Evolutionary conservation across 2,329 filamentous ascomycete genomes (phyloP).

Genomic region (Colletotrichum euphorbiae): DNA sequence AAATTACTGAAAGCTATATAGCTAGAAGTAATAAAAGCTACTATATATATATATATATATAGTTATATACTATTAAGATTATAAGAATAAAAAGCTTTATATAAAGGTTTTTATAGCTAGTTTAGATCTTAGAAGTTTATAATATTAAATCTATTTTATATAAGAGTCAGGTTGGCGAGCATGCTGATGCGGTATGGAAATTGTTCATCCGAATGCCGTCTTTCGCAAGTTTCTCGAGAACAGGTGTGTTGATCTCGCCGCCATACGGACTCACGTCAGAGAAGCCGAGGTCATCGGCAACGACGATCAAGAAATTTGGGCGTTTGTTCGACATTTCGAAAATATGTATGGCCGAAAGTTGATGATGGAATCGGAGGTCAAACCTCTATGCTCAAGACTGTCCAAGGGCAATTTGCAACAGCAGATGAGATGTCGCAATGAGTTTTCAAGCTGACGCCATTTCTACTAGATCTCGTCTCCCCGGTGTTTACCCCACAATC

Average conservation of each 20-base stretch:
- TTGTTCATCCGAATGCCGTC: slow-evolving; percentile 65
- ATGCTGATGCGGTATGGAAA: slow-evolving; percentile 69
- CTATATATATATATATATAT: no score
- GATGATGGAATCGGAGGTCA: not conserved
- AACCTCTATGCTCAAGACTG: not conserved
- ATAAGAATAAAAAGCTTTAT: no score
- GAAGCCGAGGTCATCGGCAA: slow-evolving; percentile 51
- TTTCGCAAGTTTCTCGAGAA: slow-evolving; percentile 54
- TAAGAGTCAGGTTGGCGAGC: slow-evolving; percentile 67
- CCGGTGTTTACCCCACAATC: not conserved
- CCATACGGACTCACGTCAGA: slow-evolving; percentile 48
- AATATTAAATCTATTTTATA: no score
- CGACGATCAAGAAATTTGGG: slow-evolving; percentile 50
- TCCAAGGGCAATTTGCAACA: not conserved
- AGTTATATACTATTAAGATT: no score
- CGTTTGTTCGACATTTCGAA: slow-evolving; percentile 30
- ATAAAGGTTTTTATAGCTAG: no score
- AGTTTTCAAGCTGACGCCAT: slow-evolving; percentile 10
- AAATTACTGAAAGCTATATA: no score
- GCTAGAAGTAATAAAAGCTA: no score
- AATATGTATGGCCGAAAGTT: not conserved
- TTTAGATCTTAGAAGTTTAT: no score
- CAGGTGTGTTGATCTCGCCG: slow-evolving; percentile 49
- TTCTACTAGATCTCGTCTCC: not conserved
- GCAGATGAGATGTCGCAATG: slow-evolving; percentile 3